phyloP scores from a whole-genome alignment of 768 basidiomycete genomes.

The Scleroderma bovista region DNA sequence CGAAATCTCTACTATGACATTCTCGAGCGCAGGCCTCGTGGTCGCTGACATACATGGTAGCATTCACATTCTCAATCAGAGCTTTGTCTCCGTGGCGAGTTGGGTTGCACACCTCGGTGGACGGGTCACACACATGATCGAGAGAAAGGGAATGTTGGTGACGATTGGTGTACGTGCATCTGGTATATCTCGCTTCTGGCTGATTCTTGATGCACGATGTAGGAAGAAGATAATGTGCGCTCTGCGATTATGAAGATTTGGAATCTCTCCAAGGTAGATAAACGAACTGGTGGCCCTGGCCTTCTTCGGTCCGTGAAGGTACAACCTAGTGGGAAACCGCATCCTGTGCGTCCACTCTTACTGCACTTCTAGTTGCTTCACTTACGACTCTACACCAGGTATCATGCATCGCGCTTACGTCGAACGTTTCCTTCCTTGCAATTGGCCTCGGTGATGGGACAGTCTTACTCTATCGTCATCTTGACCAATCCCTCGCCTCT shows the following conservation, averaged over 20 bases:
- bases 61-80: constrained; percentile 67
- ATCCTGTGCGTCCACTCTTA: constrained; percentile 48
- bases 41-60: constrained; percentile 86
- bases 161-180: constrained; percentile 72
- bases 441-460: constrained; percentile 95
- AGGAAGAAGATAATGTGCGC: constrained; percentile 73
- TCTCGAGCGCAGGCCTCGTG: constrained; percentile 61
- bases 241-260: constrained; percentile 81
- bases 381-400: constrained; percentile 50
- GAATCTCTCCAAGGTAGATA: constrained; percentile 73
- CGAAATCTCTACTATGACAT: constrained; percentile 67
- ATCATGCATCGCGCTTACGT: constrained; percentile 73
- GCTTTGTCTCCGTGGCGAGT: constrained; percentile 63
- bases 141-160: constrained; percentile 75
- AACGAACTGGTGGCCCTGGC: constrained; percentile 53
- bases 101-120: constrained; percentile 82
- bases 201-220: constrained; percentile 10
- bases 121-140: constrained; percentile 82
- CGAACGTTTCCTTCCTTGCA: constrained; percentile 76
- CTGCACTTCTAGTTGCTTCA: neutral
- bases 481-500: constrained; percentile 83
- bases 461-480: constrained; percentile 84
- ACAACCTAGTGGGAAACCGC: constrained; percentile 69
- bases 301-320: constrained; percentile 74
- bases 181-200: neutral